A percentile compares a stretch with the other conserved stretches of the same genome.
phyloP scores from a whole-genome alignment of 2,329 filamentous ascomycete species.

The Aspergillus japonicus region DNA sequence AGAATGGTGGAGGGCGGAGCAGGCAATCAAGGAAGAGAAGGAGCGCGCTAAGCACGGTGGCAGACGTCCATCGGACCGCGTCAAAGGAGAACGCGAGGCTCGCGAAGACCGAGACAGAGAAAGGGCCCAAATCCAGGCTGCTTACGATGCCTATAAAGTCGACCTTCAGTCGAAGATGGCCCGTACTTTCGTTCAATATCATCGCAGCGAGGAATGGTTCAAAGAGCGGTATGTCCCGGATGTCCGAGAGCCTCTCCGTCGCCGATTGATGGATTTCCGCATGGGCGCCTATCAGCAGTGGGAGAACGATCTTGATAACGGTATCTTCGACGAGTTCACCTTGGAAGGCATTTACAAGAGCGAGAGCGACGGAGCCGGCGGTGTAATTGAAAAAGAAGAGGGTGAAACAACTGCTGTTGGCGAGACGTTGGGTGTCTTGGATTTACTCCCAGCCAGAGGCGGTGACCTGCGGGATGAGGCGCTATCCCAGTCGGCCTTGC shows the following conservation, averaged over 20 bases:
- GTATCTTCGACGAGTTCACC: constrained; percentile 90
- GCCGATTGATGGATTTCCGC: constrained; percentile 76
- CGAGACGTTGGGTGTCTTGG: constrained; percentile 88
- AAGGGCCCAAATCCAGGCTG: constrained; percentile 61
- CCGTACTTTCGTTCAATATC: constrained; percentile 81
- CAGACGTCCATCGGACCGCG: constrained; percentile 52
- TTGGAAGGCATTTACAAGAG: constrained; percentile 91
- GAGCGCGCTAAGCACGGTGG: constrained; percentile 61
- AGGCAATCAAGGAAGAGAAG: constrained; percentile 63
- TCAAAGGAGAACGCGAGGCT: constrained; percentile 62
- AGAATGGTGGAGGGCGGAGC: constrained; percentile 66
- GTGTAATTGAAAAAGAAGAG: constrained; percentile 88
- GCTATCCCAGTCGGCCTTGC: constrained; percentile 81
- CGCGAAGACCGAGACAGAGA: constrained; percentile 64
- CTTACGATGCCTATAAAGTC: constrained; percentile 66
- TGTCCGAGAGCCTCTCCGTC: constrained; percentile 70
- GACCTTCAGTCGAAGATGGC: constrained; percentile 73
- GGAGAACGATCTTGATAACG: constrained; percentile 81
- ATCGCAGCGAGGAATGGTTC: constrained; percentile 98
- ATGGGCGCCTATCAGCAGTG: constrained; percentile 78
- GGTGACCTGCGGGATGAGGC: constrained; percentile 88
- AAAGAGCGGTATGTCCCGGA: constrained; percentile 89
- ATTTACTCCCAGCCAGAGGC: constrained; percentile 78
- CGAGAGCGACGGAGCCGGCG: constrained; percentile 83
- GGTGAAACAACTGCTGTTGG: constrained; percentile 88